Evolutionary conservation across 768 basidiomycete genomes (phyloP), one percentile per base, ranked within the genome.

Genomic region (Amanita inopinata): DNA sequence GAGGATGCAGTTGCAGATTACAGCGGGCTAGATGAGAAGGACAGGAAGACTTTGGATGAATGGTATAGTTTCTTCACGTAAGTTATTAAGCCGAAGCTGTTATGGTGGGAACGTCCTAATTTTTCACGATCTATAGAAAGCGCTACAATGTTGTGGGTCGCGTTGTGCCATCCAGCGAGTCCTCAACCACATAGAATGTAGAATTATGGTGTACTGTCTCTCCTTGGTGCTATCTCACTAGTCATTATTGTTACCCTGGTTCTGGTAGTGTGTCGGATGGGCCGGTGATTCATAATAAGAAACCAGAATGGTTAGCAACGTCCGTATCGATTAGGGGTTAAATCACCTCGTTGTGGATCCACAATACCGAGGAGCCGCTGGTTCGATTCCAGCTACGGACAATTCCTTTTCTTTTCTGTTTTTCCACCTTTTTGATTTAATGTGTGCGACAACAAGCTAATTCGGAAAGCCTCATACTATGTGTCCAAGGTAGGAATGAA

Each of bases 1-100:
- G 83, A 90, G 60, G 80, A 98, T 55, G 94, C 93, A 7, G 70
- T 91, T 1, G 64, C 90, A 9, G 92, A 99, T 56, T 96, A 88
- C 56, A 87, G 82, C 52, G 60, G 52, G 0, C 69, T 99, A 40
- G 69, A 74, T 32, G 80, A 78, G 47, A 73, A 74, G 47, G 86
- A 93, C 52, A 61, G 56, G 59, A 85, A 86, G 60, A 82, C 84
- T 0, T 69, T 98, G 46, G 72, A 92, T 45, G 89, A 94, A 49
- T 98, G 93, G 93, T 70, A 84, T 57, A 53, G 67, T 11, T 97
- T 94, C 67, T 96, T 93, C 63, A 56, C 66, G 80, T 93, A 67
- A 61, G 87, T 81, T n/a, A n/a, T n/a, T n/a, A n/a, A n/a, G n/a
- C n/a, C n/a, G n/a, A n/a, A n/a, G n/a, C n/a, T n/a, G n/a, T n/a